These are phyloP conservation scores for Lentinula lateritia DNA, from an alignment of 768 basidiomycete species.

Conservation along the genomic window DNA sequence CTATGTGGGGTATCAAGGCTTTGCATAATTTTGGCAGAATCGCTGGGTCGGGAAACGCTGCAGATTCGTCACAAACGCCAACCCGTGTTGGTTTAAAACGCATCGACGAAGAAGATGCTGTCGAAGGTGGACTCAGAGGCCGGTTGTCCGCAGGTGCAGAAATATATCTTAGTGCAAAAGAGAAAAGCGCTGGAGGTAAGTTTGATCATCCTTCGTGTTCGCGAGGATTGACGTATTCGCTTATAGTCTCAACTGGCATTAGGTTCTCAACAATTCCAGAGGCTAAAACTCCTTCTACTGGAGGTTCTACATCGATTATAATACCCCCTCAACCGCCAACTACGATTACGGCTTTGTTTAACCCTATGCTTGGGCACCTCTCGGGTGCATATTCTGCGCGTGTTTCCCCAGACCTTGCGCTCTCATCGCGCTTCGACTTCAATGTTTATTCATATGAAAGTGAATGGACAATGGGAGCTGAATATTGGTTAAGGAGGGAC, in stretches of 20 bases:
- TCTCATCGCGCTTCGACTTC: slow-evolving; percentile 91
- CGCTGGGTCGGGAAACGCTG: slow-evolving; percentile 27
- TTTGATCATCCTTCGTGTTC: slow-evolving; percentile 8
- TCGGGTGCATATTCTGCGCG: slow-evolving; percentile 89
- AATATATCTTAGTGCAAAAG: slow-evolving; percentile 88
- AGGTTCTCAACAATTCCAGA: slow-evolving; percentile 94
- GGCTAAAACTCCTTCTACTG: slow-evolving; percentile 60
- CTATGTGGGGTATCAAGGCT: slow-evolving; percentile 85
- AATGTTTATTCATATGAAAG: slow-evolving; percentile 97
- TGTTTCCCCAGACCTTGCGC: slow-evolving; percentile 75
- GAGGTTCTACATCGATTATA: slow-evolving; percentile 33
- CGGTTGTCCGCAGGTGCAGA: slow-evolving; percentile 91
- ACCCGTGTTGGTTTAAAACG: slow-evolving; percentile 50
- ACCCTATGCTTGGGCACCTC: slow-evolving; percentile 94
- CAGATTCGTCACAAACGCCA: slow-evolving; percentile 13
- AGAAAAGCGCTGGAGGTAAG: slow-evolving; percentile 87
- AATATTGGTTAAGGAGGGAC: slow-evolving; percentile 86
- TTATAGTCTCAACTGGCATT: slow-evolving; percentile 81
- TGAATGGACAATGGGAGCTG: slow-evolving; percentile 92
- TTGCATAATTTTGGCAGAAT: slow-evolving; percentile 87
- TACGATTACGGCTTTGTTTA: slow-evolving; percentile 90
- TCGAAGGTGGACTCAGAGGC: slow-evolving; percentile 87
- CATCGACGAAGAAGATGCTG: slow-evolving; percentile 93
- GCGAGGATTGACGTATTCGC: neutral
- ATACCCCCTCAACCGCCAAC: slow-evolving; percentile 78